Base-by-base conservation (phyloP, 495 filamentous ascomycete genomes). In the Polyplosphaeria fusca region DNA sequence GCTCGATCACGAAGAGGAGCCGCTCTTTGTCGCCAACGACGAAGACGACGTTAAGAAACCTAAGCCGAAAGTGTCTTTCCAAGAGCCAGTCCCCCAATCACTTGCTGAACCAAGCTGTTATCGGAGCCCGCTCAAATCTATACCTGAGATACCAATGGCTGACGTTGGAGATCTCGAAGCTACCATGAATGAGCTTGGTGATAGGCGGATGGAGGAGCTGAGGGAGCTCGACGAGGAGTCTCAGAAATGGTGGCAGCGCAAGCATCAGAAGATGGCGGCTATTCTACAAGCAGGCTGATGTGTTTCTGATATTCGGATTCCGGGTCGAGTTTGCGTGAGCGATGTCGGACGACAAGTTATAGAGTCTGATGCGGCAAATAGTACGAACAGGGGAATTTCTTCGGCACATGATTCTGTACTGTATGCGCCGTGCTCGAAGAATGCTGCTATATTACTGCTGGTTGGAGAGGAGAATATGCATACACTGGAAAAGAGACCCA, bases 51-150 rank as follows among this genome's bases (percentile, higher is more conserved):
- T 25, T 27, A 37, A 16, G 19, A 38, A 35, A 39, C n/a, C 28
- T 2, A 61, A 61, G 58, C 54, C 54, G 51, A 32, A 19, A 11
- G 58, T 61, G 19, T 30, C 43, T 4, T 61, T 61, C 28, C 24
- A 39, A 18, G 44, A 60, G 1, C 49, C 50, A 14, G 14, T 44
- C 3, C 51, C 58, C 7, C 24, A 28, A 13, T 45, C 47, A 19
- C 23, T 61, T 14, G 30, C 30, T 35, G 30, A 14, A 35, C 30
- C 30, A 35, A 35, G 30, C 30, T 7, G 7, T 7, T 35, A 7
- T 14, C 7, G 30, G 30, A 35, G 14, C 7, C 7, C 7, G 7
- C 7, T 35, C 30, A 14, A 7, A 35, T 35, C 30, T 35, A 14
- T 49, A 22, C 60, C 60, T 11, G 43, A n/a, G 16, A 1, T 63